Conservation (phyloP, 768 basidiomycete genomes). For the Candolleomyces eurysporus region DNA sequence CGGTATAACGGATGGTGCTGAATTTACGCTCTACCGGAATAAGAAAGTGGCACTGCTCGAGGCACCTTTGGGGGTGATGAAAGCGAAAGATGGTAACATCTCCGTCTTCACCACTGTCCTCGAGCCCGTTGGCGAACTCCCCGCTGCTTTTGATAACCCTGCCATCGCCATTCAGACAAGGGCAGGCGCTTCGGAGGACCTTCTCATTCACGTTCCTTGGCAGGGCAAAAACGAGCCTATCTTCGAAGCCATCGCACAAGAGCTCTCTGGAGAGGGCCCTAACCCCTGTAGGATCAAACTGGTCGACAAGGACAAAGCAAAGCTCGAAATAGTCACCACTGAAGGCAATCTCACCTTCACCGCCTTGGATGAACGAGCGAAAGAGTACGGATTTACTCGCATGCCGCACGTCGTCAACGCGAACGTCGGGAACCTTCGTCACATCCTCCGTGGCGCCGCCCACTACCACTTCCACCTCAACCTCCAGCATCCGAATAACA, state of each 20-base stretch:
- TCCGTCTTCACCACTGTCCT: constrained; percentile 19
- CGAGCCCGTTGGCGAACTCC: constrained; percentile 2
- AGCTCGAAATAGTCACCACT: constrained; percentile 15
- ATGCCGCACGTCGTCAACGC: constrained; percentile 11
- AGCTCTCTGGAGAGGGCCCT: background rate
- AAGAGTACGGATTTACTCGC: constrained; percentile 16
- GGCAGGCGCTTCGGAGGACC: background rate
- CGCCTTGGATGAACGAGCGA: constrained; percentile 19
- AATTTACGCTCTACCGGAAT: constrained; percentile 20
- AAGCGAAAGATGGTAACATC: constrained; percentile 16
- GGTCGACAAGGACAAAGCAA: constrained; percentile 13
- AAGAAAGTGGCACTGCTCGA: constrained; percentile 2
- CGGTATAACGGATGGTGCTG: constrained; percentile 27
- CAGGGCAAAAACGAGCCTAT: background rate
- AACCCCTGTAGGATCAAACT: constrained; percentile 11
- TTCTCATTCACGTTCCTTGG: background rate
- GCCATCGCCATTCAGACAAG: constrained; percentile 11
- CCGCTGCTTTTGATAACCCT: constrained; percentile 7
- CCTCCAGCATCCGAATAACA: constrained; percentile 14
- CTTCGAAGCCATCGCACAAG: background rate
- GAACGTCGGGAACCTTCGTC: constrained; percentile 14
- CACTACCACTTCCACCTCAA: constrained; percentile 30
- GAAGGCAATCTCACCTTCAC: constrained; percentile 17
- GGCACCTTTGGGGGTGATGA: constrained; percentile 21
- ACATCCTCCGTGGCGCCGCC: constrained; percentile 15